Evolutionary conservation across 768 basidiomycete genomes (phyloP).

Genomic region (Sarcomyxa edulis): DNA sequence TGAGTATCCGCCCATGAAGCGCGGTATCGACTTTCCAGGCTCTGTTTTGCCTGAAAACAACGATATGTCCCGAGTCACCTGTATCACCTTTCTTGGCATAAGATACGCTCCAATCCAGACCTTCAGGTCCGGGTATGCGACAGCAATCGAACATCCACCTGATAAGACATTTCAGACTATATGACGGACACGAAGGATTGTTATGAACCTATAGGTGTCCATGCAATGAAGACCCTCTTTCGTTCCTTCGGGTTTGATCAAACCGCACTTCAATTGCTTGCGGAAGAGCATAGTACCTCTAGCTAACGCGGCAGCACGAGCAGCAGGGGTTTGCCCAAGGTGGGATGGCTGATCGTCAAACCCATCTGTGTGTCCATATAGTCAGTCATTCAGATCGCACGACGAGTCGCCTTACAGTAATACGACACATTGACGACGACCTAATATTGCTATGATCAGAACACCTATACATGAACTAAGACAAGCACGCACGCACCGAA

Average conservation of each 20-base stretch:
- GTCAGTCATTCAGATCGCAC: neutral
- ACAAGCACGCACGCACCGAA: slow-evolving; percentile 43
- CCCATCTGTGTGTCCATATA: slow-evolving; percentile 49
- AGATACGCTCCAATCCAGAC: slow-evolving; percentile 73
- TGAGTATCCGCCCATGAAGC: slow-evolving; percentile 49
- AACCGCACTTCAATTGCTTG: slow-evolving; percentile 59
- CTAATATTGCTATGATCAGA: slow-evolving; percentile 20
- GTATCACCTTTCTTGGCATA: slow-evolving; percentile 52
- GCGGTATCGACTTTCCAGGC: slow-evolving; percentile 76
- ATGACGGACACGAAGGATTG: neutral
- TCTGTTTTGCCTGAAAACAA: slow-evolving; percentile 82
- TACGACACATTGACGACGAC: slow-evolving; percentile 93
- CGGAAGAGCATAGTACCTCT: slow-evolving; percentile 74
- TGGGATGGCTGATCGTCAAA: slow-evolving; percentile 65
- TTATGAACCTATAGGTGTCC: slow-evolving; percentile 73
- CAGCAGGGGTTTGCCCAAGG: slow-evolving; percentile 48
- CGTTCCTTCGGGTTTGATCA: slow-evolving; percentile 57
- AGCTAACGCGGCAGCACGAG: slow-evolving; percentile 68
- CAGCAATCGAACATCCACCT: slow-evolving; percentile 95
- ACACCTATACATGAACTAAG: neutral
- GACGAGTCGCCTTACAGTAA: slow-evolving; percentile 56
- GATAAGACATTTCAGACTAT: neutral
- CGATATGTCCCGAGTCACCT: slow-evolving; percentile 70
- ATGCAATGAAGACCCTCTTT: slow-evolving; percentile 75
- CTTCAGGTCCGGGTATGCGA: slow-evolving; percentile 68